phyloP scores from a whole-genome alignment of 1,139 yeast species.

The Blastobotrys illinoisensis region DNA sequence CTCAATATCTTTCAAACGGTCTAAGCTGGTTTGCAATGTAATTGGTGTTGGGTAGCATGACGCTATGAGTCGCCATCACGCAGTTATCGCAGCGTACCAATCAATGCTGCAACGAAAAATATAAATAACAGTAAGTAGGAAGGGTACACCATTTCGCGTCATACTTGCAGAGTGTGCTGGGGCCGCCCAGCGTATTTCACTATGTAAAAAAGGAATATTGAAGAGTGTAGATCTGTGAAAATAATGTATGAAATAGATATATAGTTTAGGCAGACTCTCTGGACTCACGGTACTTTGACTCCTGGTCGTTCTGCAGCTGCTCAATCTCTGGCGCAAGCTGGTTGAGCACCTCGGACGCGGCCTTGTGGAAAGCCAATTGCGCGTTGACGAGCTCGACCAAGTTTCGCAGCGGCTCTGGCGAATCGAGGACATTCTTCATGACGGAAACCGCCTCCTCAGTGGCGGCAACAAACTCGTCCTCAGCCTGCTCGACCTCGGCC shows the following conservation, averaged over 20 bases:
- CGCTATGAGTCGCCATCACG: too few species aligned
- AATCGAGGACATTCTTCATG: slow-evolving; percentile 76
- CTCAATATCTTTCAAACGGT: too few species aligned
- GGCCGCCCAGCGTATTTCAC: too few species aligned
- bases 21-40: too few species aligned
- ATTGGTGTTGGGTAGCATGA: too few species aligned
- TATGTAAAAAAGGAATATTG: too few species aligned
- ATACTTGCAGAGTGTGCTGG: too few species aligned
- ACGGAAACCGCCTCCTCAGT: slow-evolving; percentile 84
- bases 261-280: slow-evolving; percentile 23
- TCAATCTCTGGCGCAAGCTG: slow-evolving; percentile 64
- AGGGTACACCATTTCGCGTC: too few species aligned
- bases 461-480: slow-evolving; percentile 85
- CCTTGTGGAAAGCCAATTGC: slow-evolving; percentile 77
- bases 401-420: slow-evolving; percentile 67
- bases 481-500: slow-evolving; percentile 76
- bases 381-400: slow-evolving; percentile 68
- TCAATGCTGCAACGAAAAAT: too few species aligned
- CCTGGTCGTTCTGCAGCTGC: slow-evolving; percentile 51
- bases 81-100: too few species aligned
- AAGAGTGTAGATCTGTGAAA: neutral
- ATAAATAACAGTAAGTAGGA: too few species aligned
- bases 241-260: neutral
- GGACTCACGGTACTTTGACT: slow-evolving; percentile 35
- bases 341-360: slow-evolving; percentile 64